Conservation (phyloP, 495 filamentous ascomycete genomes). For the Neurospora tetrasperma region DNA sequence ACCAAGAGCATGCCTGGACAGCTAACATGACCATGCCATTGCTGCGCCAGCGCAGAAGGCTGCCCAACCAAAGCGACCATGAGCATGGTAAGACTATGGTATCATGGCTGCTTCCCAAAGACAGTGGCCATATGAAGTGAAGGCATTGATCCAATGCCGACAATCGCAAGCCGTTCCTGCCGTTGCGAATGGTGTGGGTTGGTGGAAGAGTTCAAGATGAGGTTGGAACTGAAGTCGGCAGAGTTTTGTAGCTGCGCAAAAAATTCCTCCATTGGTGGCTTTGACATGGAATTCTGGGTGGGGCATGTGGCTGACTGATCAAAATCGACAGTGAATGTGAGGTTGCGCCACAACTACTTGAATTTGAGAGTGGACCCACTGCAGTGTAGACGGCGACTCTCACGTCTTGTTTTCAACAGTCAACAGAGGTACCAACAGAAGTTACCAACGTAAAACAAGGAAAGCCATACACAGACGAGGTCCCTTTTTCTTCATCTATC, state of each 20-base stretch:
- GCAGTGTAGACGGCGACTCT: background rate
- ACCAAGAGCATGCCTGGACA: background rate
- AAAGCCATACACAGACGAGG: background rate
- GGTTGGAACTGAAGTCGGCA: background rate
- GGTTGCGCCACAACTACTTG: background rate
- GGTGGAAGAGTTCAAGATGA: background rate
- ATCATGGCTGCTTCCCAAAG: background rate
- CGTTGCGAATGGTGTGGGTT: background rate
- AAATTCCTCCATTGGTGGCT: background rate
- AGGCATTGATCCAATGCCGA: background rate
- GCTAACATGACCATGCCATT: background rate
- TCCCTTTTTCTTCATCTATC: background rate
- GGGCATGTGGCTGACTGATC: background rate
- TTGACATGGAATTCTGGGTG: conserved; percentile 2
- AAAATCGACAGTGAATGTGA: background rate
- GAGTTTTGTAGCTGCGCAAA: conserved; percentile 1
- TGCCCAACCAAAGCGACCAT: background rate
- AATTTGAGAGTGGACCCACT: background rate
- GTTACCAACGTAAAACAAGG: background rate
- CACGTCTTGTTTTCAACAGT: background rate
- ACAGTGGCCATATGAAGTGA: background rate
- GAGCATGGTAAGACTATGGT: background rate
- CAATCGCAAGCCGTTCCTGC: background rate
- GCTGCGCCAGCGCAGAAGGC: background rate
- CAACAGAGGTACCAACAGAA: background rate